Conservation (phyloP, 2,329 filamentous ascomycete genomes). For the Cladosporium sphaerospermum region DNA sequence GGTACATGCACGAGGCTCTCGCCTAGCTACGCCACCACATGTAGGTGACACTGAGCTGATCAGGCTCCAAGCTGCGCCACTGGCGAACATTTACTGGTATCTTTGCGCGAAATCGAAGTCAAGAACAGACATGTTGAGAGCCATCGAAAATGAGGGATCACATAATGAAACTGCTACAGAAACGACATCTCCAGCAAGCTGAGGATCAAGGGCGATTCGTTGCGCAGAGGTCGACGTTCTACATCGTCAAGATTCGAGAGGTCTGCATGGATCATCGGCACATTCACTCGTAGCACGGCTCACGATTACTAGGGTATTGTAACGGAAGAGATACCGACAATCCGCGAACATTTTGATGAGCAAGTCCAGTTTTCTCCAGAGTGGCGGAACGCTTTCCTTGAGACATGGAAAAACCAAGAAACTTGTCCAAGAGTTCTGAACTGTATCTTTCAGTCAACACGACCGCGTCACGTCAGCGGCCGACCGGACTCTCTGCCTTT, state of each 20-base stretch:
- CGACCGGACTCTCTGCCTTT: constrained; percentile 15
- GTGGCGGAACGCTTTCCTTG: background rate
- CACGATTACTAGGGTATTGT: background rate
- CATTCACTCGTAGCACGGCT: background rate
- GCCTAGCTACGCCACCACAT: background rate
- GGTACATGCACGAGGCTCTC: background rate
- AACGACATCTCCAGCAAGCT: background rate
- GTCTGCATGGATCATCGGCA: background rate
- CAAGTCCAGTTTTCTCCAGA: background rate
- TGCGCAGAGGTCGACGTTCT: background rate
- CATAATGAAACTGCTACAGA: background rate
- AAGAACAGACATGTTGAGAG: too few relatives aligned
- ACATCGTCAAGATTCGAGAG: background rate
- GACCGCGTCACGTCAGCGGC: constrained; percentile 15
- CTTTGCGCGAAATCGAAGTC: too few relatives aligned
- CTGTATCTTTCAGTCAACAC: constrained; percentile 13
- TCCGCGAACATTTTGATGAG: background rate
- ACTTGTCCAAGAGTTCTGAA: background rate
- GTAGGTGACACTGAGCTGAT: too few relatives aligned
- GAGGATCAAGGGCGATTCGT: background rate
- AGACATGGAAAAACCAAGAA: background rate
- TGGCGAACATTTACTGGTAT: too few relatives aligned
- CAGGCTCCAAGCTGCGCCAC: too few relatives aligned
- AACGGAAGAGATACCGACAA: background rate
- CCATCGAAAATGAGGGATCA: background rate